Percentiles rank a stretch among this genome's conserved stretches.
Evolutionary conservation across 164 flowering plant species (phyloP).

Genomic region (Santalum album): DNA sequence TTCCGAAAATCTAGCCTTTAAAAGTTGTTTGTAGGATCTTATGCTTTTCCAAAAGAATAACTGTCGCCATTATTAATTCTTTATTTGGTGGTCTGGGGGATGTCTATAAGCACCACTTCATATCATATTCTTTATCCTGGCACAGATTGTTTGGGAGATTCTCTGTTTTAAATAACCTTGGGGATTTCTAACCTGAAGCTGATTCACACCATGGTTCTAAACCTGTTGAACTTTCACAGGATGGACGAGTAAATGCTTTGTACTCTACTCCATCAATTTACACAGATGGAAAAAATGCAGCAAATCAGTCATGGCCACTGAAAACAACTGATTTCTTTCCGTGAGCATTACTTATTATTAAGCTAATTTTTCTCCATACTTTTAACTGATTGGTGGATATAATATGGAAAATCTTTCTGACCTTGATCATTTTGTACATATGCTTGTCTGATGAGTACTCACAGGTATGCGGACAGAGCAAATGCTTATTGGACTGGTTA

Average conservation of each 20-base stretch:
- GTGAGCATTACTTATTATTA: constrained; percentile 32
- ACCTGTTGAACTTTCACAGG: constrained; percentile 34
- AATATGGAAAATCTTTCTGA: not conserved
- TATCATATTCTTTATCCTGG: no score
- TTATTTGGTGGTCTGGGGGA: no score
- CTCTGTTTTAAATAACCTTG: not conserved
- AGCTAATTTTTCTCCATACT: not conserved
- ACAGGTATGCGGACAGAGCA: constrained; percentile 69
- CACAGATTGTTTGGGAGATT: not conserved
- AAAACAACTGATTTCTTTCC: constrained; percentile 84
- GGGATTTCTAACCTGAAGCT: not conserved
- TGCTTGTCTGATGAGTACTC: constrained; percentile 1
- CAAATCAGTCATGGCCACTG: constrained; percentile 68
- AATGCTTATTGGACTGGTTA: constrained; percentile 94
- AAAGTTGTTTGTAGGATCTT: no score
- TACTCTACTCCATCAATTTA: constrained; percentile 90
- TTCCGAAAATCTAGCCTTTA: no score
- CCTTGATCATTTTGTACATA: constrained; percentile 1
- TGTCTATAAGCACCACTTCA: no score
- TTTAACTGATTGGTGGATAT: not conserved
- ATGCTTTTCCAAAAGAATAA: no score
- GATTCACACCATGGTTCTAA: not conserved
- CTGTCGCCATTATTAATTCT: no score
- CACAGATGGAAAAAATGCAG: constrained; percentile 65
- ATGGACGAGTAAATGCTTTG: constrained; percentile 82